A percentile compares a stretch with the other conserved stretches of the same genome.
Evolutionary conservation across 2,329 filamentous ascomycete genomes (phyloP).

Genomic region (Alternaria arborescens): DNA sequence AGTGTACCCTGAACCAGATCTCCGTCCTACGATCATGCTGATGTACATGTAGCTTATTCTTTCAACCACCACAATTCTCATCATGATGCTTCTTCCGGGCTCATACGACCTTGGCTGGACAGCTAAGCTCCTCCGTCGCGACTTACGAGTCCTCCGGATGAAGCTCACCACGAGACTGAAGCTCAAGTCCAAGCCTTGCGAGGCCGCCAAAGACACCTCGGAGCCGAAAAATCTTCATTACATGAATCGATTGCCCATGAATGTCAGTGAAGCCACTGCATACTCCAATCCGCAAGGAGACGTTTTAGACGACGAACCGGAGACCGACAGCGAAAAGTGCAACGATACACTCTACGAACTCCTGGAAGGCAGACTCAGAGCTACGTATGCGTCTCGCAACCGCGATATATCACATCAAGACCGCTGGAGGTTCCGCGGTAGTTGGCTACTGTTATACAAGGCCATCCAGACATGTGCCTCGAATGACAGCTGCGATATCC

Average conservation of each 20-base stretch:
- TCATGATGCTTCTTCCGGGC: slow-evolving; percentile 3
- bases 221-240: not conserved
- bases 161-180: slow-evolving; percentile 11
- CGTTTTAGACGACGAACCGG: not conserved
- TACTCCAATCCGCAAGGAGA: not conserved
- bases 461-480: slow-evolving; percentile 24
- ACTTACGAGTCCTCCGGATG: slow-evolving; percentile 22
- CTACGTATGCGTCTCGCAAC: slow-evolving; percentile 14
- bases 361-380: slow-evolving; percentile 20
- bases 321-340: not conserved
- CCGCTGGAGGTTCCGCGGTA: slow-evolving; percentile 30
- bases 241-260: not conserved
- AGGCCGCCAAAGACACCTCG: not conserved
- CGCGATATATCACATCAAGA: slow-evolving; percentile 18
- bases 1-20: not conserved
- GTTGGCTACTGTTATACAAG: slow-evolving; percentile 27
- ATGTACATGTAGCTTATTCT: not conserved
- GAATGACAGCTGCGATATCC: slow-evolving; percentile 25
- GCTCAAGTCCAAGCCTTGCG: not conserved
- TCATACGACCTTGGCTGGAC: slow-evolving; percentile 20
- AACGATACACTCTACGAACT: slow-evolving; percentile 14
- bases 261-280: not conserved
- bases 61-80: not conserved
- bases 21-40: not conserved
- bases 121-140: slow-evolving; percentile 28